Conservation (phyloP, 177 flowering plant species). For the Vitis hybrid region DNA sequence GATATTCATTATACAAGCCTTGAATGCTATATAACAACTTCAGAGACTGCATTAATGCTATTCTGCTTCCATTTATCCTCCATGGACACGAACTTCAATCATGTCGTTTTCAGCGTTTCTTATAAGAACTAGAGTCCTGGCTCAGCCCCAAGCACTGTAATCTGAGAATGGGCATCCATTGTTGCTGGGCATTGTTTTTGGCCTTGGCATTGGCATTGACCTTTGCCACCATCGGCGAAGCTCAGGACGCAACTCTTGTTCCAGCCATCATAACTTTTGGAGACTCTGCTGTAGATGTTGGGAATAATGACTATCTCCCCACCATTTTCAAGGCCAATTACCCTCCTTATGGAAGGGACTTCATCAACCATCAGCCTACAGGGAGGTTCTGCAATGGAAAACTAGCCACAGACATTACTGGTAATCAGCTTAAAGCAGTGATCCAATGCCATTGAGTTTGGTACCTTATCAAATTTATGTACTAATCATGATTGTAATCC, state of each 20-base stretch:
- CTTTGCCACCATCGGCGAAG: slow-evolving; percentile 17
- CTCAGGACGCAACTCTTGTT: slow-evolving; percentile 56
- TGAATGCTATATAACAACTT: slow-evolving; percentile 3
- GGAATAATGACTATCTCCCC: slow-evolving; percentile 80
- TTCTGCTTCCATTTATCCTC: slow-evolving; percentile 21
- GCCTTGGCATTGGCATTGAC: slow-evolving; percentile 15
- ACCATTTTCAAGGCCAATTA: slow-evolving; percentile 81
- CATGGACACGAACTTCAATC: not conserved
- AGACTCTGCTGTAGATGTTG: slow-evolving; percentile 86
- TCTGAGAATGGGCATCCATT: not conserved
- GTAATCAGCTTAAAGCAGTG: slow-evolving; percentile 23
- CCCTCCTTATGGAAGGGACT: slow-evolving; percentile 95
- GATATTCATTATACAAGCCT: too few relatives aligned
- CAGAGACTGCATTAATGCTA: slow-evolving; percentile 13
- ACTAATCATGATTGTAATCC: too few relatives aligned
- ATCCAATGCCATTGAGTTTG: not conserved
- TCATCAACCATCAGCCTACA: slow-evolving; percentile 55
- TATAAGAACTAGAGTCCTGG: slow-evolving; percentile 7
- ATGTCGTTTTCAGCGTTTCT: not conserved
- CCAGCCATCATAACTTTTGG: slow-evolving; percentile 91
- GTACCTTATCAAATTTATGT: too few relatives aligned
- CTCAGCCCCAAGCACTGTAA: not conserved
- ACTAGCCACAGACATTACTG: slow-evolving; percentile 90
- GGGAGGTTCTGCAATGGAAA: slow-evolving; percentile 98
- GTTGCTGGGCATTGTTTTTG: slow-evolving; percentile 9